Base-by-base conservation (phyloP, 768 basidiomycete species). In the Leucocoprinus sp. region DNA sequence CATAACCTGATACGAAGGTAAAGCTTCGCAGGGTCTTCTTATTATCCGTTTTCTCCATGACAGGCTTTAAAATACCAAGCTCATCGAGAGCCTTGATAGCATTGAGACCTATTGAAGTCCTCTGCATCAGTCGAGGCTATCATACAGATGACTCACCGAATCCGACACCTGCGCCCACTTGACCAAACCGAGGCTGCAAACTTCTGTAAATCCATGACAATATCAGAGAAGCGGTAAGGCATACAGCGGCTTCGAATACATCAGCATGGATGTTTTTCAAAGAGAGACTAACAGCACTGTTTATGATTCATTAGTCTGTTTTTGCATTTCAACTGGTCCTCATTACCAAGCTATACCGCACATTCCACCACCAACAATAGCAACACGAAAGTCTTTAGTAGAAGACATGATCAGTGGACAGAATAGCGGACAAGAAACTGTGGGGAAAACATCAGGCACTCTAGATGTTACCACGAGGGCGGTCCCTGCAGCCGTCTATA, bases 101-200 rank as follows among this genome's bases (percentile, higher is more conserved):
- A 55, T 79, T 79, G 2, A 74, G 67, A 1, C 76, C 74, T 76
- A 31, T 19, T 9, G 27, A 9, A n/a, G n/a, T n/a, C n/a, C 9
- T 24, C 38, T 18, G 37, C 40, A 43, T 37, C 29, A n/a, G 31
- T 19, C 24, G 11, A 21, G 18, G n/a, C n/a, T n/a, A n/a, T n/a
- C n/a, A n/a, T n/a, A n/a, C n/a, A n/a, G n/a, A n/a, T n/a, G n/a
- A n/a, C n/a, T n/a, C n/a, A n/a, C n/a, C n/a, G n/a, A n/a, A n/a
- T n/a, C n/a, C n/a, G n/a, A 80, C 69, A 8, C 75, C 75, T n/a
- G 75, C 75, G 8, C 77, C 76, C 31, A 76, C 64, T 57, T 78
- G 74, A 19, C 64, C 68, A 48, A 74, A 76, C 40, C 64, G 62
- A 12, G 66, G 53, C 75, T 77, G 52, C 0, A 44, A 23, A 27